These are phyloP conservation scores for Nemania abortiva DNA, from an alignment of 2,329 filamentous ascomycete genomes.

Conservation along the genomic window DNA sequence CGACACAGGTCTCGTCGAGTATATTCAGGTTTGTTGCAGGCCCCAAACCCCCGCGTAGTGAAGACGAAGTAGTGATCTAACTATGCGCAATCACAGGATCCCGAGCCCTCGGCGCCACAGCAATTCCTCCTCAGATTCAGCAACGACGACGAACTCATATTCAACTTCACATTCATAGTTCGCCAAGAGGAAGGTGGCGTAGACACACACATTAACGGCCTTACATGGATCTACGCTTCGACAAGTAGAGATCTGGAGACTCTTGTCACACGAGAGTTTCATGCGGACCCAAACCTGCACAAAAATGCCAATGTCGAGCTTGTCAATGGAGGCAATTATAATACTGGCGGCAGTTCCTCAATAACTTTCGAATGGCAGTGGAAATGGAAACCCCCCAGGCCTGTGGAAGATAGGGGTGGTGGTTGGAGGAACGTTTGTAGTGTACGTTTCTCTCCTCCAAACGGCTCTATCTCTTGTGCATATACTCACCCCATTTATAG, in stretches of 20 bases:
- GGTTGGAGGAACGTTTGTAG: constrained; percentile 98
- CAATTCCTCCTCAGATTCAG: constrained; percentile 86
- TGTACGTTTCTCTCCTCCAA: constrained; percentile 59
- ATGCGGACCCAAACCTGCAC: constrained; percentile 96
- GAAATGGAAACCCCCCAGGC: constrained; percentile 95
- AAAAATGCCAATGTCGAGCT: constrained; percentile 96
- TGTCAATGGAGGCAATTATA: constrained; percentile 80
- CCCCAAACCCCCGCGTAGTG: constrained; percentile 21
- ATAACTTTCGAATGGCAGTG: constrained; percentile 95
- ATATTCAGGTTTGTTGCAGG: constrained; percentile 79
- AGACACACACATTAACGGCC: constrained; percentile 85
- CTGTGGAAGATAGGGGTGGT: constrained; percentile 82
- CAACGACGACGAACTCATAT: constrained; percentile 92
- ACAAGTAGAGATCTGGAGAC: constrained; percentile 91
- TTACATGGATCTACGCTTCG: constrained; percentile 93
- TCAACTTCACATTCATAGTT: constrained; percentile 92
- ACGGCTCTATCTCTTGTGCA: background rate
- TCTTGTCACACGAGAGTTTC: constrained; percentile 92
- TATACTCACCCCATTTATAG: constrained; percentile 58
- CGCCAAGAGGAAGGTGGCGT: constrained; percentile 67
- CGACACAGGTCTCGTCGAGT: constrained; percentile 85
- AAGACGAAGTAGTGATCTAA: constrained; percentile 39
- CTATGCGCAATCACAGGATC: constrained; percentile 70
- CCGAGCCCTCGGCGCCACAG: constrained; percentile 73
- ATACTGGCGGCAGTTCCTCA: constrained; percentile 83